phyloP scores from a whole-genome alignment of 1,284 basidiomycete genomes.

The Leucoagaricus sp. region DNA sequence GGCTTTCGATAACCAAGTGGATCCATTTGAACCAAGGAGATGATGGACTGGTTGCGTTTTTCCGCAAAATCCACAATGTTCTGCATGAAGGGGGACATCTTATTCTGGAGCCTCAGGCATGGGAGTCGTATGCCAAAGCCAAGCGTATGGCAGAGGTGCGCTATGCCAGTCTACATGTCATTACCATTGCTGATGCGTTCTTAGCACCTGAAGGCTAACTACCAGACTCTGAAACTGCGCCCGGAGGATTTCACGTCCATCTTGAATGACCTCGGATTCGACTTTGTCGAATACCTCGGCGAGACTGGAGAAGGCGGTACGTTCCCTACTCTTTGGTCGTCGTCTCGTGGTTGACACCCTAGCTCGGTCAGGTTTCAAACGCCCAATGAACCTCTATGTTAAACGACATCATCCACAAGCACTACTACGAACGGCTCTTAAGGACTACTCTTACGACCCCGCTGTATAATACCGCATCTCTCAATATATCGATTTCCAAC shows the following conservation, averaged over 20 bases:
- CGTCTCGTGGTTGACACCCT: background rate
- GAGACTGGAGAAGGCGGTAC: conserved; percentile 16
- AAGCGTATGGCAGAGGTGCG: conserved; percentile 63
- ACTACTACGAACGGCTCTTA: no score
- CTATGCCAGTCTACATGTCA: conserved; percentile 5
- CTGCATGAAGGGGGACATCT: conserved; percentile 62
- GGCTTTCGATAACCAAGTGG: conserved; percentile 85
- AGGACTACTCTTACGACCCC: no score
- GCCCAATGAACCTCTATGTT: conserved; percentile 10
- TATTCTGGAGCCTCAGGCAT: conserved; percentile 77
- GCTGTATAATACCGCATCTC: no score
- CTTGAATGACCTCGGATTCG: conserved; percentile 64
- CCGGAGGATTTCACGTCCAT: conserved; percentile 62
- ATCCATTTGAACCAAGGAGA: conserved; percentile 81
- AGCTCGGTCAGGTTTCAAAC: conserved; percentile 7
- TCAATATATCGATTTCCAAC: no score
- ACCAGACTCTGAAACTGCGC: conserved; percentile 51
- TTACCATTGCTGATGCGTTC: background rate
- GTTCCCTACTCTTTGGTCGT: background rate
- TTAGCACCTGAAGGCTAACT: conserved; percentile 60
- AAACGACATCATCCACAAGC: no score
- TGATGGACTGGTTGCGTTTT: conserved; percentile 63
- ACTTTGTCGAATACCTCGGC: conserved; percentile 7
- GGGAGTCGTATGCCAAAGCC: conserved; percentile 78
- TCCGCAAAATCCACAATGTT: conserved; percentile 56